These are phyloP conservation scores for Aspergillus spinulosporus DNA, from an alignment of 2,329 filamentous ascomycete genomes.

Conservation along the genomic window DNA sequence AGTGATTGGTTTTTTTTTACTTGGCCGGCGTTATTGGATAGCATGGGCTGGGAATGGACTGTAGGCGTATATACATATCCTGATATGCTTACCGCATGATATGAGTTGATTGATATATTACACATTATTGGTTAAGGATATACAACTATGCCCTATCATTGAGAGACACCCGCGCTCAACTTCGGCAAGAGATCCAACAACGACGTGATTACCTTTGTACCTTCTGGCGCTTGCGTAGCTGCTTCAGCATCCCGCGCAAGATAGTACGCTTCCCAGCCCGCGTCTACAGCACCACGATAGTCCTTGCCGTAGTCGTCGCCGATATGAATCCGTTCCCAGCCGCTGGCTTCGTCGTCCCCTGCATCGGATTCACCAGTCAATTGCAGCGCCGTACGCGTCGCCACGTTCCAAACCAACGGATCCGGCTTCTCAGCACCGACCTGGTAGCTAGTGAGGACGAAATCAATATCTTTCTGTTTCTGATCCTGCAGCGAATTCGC, in stretches of 20 bases:
- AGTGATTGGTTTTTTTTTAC: conserved; percentile 29
- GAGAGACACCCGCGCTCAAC: conserved; percentile 16
- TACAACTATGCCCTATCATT: not conserved
- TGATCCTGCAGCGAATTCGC: not conserved
- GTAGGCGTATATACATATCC: conserved; percentile 1
- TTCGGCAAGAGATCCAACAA: conserved; percentile 27
- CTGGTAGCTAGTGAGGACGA: conserved; percentile 50
- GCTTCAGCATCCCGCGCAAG: conserved; percentile 27
- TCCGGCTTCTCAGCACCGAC: conserved; percentile 48
- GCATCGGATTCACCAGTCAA: conserved; percentile 11
- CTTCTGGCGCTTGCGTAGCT: conserved; percentile 3
- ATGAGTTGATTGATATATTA: not conserved
- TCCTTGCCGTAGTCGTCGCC: conserved; percentile 48
- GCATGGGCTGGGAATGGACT: not conserved
- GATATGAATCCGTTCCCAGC: conserved; percentile 43
- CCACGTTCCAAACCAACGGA: conserved; percentile 42
- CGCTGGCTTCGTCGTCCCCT: conserved; percentile 2
- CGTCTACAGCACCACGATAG: conserved; percentile 38
- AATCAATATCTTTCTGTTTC: conserved; percentile 39
- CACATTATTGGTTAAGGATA: not conserved
- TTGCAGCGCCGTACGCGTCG: conserved; percentile 32
- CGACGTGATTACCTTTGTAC: conserved; percentile 23
- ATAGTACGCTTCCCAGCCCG: conserved; percentile 42
- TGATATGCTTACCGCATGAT: not conserved
- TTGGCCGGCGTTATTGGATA: not conserved